Conservation (phyloP, 495 filamentous ascomycete genomes). For the Tuber aestivum region DNA sequence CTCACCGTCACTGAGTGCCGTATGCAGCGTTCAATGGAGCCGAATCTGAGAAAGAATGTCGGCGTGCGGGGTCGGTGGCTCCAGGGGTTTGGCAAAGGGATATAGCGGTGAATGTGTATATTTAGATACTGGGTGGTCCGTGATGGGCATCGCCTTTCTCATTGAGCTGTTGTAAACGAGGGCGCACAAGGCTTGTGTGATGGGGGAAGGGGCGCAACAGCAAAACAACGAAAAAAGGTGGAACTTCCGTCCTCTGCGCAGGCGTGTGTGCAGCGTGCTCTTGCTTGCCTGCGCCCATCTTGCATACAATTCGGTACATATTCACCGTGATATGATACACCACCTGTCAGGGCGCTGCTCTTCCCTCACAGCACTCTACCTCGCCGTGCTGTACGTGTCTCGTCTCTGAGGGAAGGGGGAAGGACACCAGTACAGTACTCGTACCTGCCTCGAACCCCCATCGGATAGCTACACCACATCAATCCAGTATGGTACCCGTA, state of each 20-base stretch:
- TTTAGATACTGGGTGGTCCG: constrained; percentile 2
- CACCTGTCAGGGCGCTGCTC: neutral
- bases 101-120: constrained; percentile 1
- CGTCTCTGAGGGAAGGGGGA: neutral
- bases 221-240: neutral
- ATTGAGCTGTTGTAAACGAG: neutral
- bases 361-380: neutral
- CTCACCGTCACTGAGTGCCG: neutral
- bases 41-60: neutral
- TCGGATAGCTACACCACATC: neutral
- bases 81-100: neutral
- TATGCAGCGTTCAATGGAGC: neutral
- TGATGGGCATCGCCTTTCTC: neutral
- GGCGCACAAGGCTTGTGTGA: neutral
- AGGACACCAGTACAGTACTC: neutral
- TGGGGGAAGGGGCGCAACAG: neutral
- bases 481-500: neutral
- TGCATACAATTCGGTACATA: neutral
- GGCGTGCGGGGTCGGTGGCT: neutral
- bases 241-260: neutral
- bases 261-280: neutral
- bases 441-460: neutral
- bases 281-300: neutral
- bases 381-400: neutral
- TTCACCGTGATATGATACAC: neutral